Evolutionary conservation across 768 basidiomycete species (phyloP).

Genomic region (Leccinellum rugosiceps): DNA sequence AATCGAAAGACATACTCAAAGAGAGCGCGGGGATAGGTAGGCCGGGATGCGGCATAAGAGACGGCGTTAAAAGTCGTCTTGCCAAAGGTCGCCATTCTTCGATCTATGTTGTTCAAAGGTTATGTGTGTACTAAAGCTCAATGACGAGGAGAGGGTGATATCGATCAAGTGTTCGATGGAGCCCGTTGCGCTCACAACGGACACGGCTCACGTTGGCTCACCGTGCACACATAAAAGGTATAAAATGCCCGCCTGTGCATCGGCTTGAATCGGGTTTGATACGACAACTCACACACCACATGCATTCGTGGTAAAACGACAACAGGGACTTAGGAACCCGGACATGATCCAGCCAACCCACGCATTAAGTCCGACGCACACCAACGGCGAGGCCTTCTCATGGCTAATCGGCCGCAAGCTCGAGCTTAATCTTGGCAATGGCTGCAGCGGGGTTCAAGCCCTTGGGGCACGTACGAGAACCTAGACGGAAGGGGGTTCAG

Average conservation of each 20-base stretch:
- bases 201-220: background rate
- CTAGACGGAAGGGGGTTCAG: constrained; percentile 30
- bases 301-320: background rate
- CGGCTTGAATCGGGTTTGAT: background rate
- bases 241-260: background rate
- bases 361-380: background rate
- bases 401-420: constrained; percentile 69
- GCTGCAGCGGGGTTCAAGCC: constrained; percentile 91
- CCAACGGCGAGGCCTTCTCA: background rate
- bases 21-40: constrained; percentile 66
- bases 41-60: constrained; percentile 65
- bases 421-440: constrained; percentile 91
- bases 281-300: background rate
- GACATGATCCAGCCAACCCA: background rate
- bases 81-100: constrained; percentile 70
- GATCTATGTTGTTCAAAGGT: background rate
- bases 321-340: background rate
- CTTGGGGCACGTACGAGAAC: constrained; percentile 95
- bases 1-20: constrained; percentile 62
- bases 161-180: background rate
- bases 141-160: background rate
- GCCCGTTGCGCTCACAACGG: background rate
- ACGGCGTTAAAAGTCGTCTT: constrained; percentile 66
- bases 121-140: background rate
- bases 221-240: background rate